Conservation (phyloP, 371 early-diverging fungal genomes). For the Mortierella sp. region DNA sequence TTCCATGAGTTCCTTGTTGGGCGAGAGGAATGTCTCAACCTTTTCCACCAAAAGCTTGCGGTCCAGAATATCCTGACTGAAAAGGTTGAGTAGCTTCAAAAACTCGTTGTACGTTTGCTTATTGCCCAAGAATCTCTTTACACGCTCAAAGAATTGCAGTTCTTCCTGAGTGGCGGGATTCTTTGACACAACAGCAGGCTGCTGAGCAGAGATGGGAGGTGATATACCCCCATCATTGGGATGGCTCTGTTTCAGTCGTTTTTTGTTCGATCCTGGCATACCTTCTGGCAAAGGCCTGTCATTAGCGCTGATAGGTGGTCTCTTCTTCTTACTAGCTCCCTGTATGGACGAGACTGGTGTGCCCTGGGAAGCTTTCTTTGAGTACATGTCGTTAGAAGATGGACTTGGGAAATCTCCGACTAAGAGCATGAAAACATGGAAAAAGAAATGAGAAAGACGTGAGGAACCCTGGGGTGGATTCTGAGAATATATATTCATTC, state of each 20-base stretch:
- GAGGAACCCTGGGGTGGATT: too few relatives aligned
- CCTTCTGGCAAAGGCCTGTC: constrained; percentile 45
- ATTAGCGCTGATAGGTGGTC: constrained; percentile 22
- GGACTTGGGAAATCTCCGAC: constrained; percentile 51
- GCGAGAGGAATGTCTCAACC: constrained; percentile 82
- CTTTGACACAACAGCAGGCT: constrained; percentile 40
- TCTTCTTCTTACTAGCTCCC: constrained; percentile 48
- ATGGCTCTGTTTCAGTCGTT: constrained; percentile 39
- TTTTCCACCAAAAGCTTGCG: constrained; percentile 84
- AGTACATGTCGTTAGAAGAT: constrained; percentile 35
- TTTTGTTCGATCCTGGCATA: constrained; percentile 41
- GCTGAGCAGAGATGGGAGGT: constrained; percentile 31
- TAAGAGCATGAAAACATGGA: not conserved
- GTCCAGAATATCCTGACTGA: constrained; percentile 94
- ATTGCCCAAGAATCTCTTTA: constrained; percentile 86
- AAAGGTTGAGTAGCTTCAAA: constrained; percentile 95
- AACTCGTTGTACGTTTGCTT: constrained; percentile 95
- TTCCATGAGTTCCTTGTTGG: constrained; percentile 83
- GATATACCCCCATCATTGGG: constrained; percentile 34
- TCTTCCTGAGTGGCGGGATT: constrained; percentile 76
- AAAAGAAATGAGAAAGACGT: not conserved
- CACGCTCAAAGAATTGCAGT: constrained; percentile 91
- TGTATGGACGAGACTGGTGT: constrained; percentile 17
- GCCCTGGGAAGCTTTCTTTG: constrained; percentile 37
- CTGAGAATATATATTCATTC: too few relatives aligned